Evolutionary conservation across 257 asterid species (phyloP).

Genomic region (Fraxinus cuspidata): DNA sequence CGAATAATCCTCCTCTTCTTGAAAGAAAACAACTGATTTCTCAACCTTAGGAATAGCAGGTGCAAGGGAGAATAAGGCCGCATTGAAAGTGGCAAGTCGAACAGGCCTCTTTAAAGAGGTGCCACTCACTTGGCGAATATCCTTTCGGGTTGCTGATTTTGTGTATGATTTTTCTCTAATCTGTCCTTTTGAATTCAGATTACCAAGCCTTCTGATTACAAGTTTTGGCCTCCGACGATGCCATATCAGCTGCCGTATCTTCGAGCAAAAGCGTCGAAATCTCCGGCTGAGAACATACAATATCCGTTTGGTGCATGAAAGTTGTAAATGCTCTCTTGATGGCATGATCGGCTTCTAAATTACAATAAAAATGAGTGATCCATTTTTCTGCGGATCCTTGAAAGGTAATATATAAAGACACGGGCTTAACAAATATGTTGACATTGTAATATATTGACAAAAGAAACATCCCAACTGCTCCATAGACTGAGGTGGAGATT

Average conservation of each 20-base stretch:
- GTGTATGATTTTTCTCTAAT: slow-evolving; percentile 21
- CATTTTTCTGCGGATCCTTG: background rate
- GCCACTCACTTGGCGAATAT: slow-evolving; percentile 7
- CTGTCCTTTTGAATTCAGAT: slow-evolving; percentile 36
- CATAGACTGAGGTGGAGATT: slow-evolving; percentile 43
- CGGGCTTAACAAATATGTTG: slow-evolving; percentile 23
- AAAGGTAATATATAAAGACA: background rate
- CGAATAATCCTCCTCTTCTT: slow-evolving; percentile 30
- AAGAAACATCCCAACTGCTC: slow-evolving; percentile 59
- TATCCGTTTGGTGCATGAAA: slow-evolving; percentile 48
- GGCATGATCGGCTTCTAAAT: slow-evolving; percentile 34
- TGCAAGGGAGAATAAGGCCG: slow-evolving; percentile 89
- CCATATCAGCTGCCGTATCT: slow-evolving; percentile 40
- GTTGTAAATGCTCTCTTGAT: slow-evolving; percentile 34
- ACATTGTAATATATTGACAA: slow-evolving; percentile 28
- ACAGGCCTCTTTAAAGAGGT: slow-evolving; percentile 38
- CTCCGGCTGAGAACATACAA: slow-evolving; percentile 44
- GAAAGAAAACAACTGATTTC: slow-evolving; percentile 36
- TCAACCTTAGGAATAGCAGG: slow-evolving; percentile 70
- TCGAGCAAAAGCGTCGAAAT: slow-evolving; percentile 53
- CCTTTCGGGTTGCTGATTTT: slow-evolving; percentile 5
- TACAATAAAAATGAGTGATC: background rate
- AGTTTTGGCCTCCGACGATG: slow-evolving; percentile 56
- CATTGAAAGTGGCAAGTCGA: slow-evolving; percentile 84
- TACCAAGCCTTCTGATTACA: slow-evolving; percentile 58